Percentiles rank a stretch among this genome's conserved stretches.
Evolutionary conservation across 2,329 filamentous ascomycete species (phyloP).

Genomic region (Xenoacremonium recifei): DNA sequence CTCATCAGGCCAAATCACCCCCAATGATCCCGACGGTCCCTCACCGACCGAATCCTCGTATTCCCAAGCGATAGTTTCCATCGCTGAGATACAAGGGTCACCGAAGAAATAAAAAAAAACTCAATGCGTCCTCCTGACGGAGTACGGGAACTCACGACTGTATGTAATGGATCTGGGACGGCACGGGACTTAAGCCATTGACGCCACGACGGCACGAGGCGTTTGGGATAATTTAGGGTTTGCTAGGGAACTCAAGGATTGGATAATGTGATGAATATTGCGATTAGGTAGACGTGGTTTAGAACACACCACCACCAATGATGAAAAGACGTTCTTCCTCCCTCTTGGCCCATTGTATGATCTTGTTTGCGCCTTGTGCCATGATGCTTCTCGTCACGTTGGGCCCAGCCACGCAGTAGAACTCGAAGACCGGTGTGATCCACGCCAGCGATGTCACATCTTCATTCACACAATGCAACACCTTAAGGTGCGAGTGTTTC

Average conservation of each 20-base stretch:
- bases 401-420: conserved; percentile 91
- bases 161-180: too few relatives aligned
- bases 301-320: conserved; percentile 91
- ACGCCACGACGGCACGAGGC: neutral
- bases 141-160: too few relatives aligned
- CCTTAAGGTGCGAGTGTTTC: conserved; percentile 80
- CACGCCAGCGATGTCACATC: conserved; percentile 82
- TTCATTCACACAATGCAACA: conserved; percentile 75
- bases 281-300: too few relatives aligned
- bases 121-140: too few relatives aligned
- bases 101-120: conserved; percentile 9
- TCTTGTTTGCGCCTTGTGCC: conserved; percentile 81
- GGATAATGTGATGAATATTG: conserved; percentile 14
- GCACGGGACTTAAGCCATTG: too few relatives aligned
- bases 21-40: conserved; percentile 13
- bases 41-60: conserved; percentile 8
- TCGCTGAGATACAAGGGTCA: conserved; percentile 9
- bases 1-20: conserved; percentile 15
- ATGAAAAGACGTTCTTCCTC: conserved; percentile 96
- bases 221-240: neutral
- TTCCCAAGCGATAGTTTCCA: conserved; percentile 12
- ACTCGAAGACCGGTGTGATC: conserved; percentile 87
- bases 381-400: conserved; percentile 63
- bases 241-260: conserved; percentile 7
- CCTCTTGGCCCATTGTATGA: conserved; percentile 86